These are phyloP conservation scores for Arthrocladium fulminans DNA, from an alignment of 2,329 filamentous ascomycete species.

Conservation along the genomic window DNA sequence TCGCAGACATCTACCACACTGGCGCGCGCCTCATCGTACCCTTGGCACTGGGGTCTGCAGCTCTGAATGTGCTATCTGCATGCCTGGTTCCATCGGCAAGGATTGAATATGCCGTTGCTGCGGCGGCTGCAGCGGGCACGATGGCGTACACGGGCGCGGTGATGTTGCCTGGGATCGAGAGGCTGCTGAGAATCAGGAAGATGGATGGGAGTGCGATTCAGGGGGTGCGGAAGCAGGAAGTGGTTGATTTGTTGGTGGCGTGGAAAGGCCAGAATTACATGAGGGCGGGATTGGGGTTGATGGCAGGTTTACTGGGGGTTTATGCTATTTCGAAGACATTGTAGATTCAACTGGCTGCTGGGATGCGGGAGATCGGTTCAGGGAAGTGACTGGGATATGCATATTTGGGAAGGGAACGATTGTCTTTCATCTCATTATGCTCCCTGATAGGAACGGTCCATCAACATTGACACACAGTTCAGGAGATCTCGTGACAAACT, in stretches of 20 bases:
- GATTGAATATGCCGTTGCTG: background rate
- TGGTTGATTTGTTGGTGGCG: slow-evolving; percentile 1
- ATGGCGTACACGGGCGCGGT: background rate
- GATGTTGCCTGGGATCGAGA: slow-evolving; percentile 1
- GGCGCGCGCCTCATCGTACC: slow-evolving; percentile 4
- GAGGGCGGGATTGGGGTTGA: slow-evolving; percentile 5
- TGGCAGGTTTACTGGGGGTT: background rate
- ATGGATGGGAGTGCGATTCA: slow-evolving; percentile 5
- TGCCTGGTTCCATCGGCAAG: background rate
- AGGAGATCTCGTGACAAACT: too few relatives aligned
- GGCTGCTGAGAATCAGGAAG: slow-evolving; percentile 6
- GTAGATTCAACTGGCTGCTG: background rate
- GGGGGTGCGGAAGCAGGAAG: slow-evolving; percentile 1
- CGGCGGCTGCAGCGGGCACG: background rate
- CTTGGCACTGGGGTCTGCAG: slow-evolving; percentile 3
- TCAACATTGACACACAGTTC: too few relatives aligned
- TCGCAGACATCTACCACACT: slow-evolving; percentile 4
- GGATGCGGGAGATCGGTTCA: background rate
- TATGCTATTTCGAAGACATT: background rate
- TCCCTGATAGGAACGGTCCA: too few relatives aligned
- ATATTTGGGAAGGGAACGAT: too few relatives aligned
- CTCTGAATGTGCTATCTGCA: background rate
- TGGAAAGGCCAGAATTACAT: slow-evolving; percentile 7
- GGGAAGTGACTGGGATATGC: background rate
- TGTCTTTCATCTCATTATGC: too few relatives aligned